Evolutionary conservation across 345 rosid genomes (phyloP).

Genomic region (Mangifera indica): DNA sequence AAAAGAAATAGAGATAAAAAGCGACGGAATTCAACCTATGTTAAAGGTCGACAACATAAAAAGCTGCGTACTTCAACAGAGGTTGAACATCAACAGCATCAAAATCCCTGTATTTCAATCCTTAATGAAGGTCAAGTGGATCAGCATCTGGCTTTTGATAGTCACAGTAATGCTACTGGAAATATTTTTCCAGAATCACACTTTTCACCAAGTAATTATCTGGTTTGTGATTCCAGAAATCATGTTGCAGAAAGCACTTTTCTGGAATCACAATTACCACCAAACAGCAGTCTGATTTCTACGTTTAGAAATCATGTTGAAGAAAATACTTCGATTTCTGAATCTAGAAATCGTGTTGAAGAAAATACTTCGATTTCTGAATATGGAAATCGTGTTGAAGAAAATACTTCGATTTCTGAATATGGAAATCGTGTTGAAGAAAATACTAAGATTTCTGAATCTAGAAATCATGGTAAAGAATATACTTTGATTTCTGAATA

Average conservation of each 20-base stretch:
- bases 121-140: neutral
- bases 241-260: neutral
- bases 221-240: too few relatives aligned
- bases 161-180: too few relatives aligned
- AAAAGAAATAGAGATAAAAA: neutral
- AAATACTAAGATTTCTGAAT: too few relatives aligned
- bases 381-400: neutral
- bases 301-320: neutral
- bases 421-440: too few relatives aligned
- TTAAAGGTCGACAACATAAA: neutral
- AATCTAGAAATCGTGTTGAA: neutral
- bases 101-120: neutral
- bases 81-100: too few relatives aligned
- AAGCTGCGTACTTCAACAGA: neutral
- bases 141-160: neutral
- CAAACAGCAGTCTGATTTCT: neutral
- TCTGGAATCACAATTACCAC: neutral
- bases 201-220: too few relatives aligned
- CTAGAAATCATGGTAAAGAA: too few relatives aligned
- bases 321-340: neutral
- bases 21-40: neutral
- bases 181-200: too few relatives aligned
- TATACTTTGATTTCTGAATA: too few relatives aligned
- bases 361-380: neutral
- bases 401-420: too few relatives aligned